Base-by-base conservation (phyloP, 768 basidiomycete species). In the Mycena galericulata region DNA sequence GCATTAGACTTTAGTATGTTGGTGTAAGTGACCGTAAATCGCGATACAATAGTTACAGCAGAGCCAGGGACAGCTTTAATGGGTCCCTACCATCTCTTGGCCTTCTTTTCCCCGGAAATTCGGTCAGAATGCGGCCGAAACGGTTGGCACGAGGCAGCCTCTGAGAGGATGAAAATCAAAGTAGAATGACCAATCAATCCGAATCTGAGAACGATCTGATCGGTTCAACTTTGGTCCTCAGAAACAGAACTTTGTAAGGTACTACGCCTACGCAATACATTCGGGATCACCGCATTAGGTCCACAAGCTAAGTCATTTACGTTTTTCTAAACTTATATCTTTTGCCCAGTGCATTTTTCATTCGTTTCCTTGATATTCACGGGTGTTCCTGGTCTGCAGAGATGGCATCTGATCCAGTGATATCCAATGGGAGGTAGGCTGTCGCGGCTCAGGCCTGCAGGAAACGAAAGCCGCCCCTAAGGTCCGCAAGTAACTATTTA, bases 1-100 rank as follows among this genome's bases (percentile, higher is more conserved):
- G 50, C 61, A 50, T 63, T 63, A 62, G 60, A 56, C 55, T 68
- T 62, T 57, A 62, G 55, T 56, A 62, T 68, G 66, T 62, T 47
- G 47, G 60, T 17, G 57, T 60, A 60, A 60, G 59, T 61, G 47
- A 55, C 51, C 34, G 43, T 61, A 55, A 47, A 41, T 55, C 50
- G 58, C 24, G 57, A 59, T 55, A 45, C 47, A 46, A 30, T 30
- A 57, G 43, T 53, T 41, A 36, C 40, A 43, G 64, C 47, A 38
- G 24, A 30, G 18, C 22, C 24, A 40, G 38, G 14, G 27, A 38
- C 34, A 20, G 15, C 50, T 24, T 57, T 43, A 45, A 45, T 32
- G 50, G 49, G 11, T 46, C 56, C 62, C 18, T 26, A 17, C 29
- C 6, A 18, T 49, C 27, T 34, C 29, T 17, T 20, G 22, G 27